phyloP scores from a whole-genome alignment of 176 grass and related monocot species.

The Calamus simplicifolius region DNA sequence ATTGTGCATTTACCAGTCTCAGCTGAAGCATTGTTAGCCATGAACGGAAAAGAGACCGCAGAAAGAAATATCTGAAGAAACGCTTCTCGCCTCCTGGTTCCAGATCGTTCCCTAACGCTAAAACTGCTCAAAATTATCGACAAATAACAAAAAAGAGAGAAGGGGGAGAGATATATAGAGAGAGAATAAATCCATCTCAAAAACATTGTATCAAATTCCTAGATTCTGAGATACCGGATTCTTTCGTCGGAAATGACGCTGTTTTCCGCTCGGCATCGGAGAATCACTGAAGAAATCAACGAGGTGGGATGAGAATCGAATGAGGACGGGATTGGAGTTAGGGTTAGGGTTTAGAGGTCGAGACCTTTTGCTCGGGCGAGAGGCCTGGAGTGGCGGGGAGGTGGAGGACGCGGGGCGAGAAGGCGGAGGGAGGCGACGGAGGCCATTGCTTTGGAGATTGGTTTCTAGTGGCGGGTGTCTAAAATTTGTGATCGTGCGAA shows the following conservation, averaged over 20 bases:
- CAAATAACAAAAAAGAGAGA: background rate
- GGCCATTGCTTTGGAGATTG: conserved; percentile 3
- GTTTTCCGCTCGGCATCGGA: background rate
- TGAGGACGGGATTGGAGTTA: background rate
- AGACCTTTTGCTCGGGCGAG: conserved; percentile 1
- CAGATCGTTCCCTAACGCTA: background rate
- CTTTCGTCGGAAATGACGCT: background rate
- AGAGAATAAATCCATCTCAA: too few species aligned
- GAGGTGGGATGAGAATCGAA: background rate
- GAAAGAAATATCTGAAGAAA: conserved; percentile 44
- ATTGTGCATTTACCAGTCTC: conserved; percentile 17
- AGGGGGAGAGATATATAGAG: background rate
- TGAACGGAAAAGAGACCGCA: conserved; percentile 17
- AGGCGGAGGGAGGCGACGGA: conserved; percentile 16
- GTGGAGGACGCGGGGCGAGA: background rate
- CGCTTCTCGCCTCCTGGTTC: conserved; percentile 41
- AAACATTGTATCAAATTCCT: too few species aligned
- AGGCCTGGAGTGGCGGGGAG: conserved; percentile 4
- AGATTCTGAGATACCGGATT: background rate
- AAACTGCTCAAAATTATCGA: background rate
- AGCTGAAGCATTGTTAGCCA: conserved; percentile 31
- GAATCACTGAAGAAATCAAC: conserved; percentile 2
- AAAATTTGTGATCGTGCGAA: background rate
- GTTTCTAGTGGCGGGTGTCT: background rate
- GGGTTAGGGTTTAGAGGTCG: background rate